A percentile compares a stretch with the other conserved stretches of the same genome.
phyloP scores from a whole-genome alignment of 768 basidiomycete genomes.

The Suillus ampliporus region DNA sequence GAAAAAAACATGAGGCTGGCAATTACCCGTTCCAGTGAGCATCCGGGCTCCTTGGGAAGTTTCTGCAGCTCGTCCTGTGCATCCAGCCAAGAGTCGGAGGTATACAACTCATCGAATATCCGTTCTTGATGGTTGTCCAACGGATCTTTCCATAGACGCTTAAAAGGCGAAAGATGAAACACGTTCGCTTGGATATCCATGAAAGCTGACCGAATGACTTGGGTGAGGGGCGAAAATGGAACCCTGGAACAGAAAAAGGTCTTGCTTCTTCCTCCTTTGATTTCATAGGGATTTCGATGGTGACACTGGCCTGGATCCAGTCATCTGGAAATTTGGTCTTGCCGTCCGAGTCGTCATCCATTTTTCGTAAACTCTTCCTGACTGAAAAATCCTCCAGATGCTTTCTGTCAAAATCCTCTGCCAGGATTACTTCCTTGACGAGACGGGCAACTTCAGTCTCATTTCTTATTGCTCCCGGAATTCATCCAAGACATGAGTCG shows the following conservation, averaged over 20 bases:
- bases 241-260: slow-evolving; percentile 15
- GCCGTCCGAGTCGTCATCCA: not conserved
- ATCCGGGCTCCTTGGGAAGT: too few relatives aligned
- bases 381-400: slow-evolving; percentile 10
- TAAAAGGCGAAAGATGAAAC: too few relatives aligned
- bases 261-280: not conserved
- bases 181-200: too few relatives aligned
- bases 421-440: slow-evolving; percentile 11
- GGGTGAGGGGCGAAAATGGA: slow-evolving; percentile 20
- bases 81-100: too few relatives aligned
- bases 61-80: too few relatives aligned
- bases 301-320: slow-evolving; percentile 18
- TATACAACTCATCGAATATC: too few relatives aligned
- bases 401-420: slow-evolving; percentile 11
- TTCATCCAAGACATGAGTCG: slow-evolving; percentile 29
- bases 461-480: slow-evolving; percentile 18
- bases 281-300: not conserved
- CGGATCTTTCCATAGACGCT: too few relatives aligned
- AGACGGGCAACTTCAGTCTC: slow-evolving; percentile 5
- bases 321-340: not conserved
- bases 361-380: not conserved
- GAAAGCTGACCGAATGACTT: slow-evolving; percentile 13
- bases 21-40: too few relatives aligned
- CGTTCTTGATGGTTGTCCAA: too few relatives aligned
- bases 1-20: too few relatives aligned